These are phyloP conservation scores for Diospyros lotus DNA, from an alignment of 148 eudicot genomes.

Conservation along the genomic window DNA sequence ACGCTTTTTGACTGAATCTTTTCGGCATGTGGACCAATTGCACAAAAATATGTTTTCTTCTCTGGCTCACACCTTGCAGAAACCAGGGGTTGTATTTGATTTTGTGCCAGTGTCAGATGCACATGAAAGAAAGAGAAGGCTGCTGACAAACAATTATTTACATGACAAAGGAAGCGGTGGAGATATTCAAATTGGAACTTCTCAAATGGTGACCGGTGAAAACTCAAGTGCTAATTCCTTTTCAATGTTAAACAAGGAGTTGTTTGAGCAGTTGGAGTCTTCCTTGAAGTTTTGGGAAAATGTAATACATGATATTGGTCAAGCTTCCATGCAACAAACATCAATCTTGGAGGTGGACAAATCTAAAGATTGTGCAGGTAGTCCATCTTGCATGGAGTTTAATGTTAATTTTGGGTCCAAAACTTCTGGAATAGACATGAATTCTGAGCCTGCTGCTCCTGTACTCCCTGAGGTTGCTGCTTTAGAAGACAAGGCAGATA, in stretches of 20 bases:
- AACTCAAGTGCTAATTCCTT: constrained; percentile 29
- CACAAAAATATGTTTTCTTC: constrained; percentile 44
- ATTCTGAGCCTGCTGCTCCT: constrained; percentile 45
- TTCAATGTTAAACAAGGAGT: constrained; percentile 36
- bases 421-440: constrained; percentile 55
- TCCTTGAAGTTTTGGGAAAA: constrained; percentile 66
- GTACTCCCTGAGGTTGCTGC: constrained; percentile 22
- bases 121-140: constrained; percentile 70
- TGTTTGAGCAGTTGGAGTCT: constrained; percentile 56
- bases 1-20: constrained; percentile 38
- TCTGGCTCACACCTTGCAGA: constrained; percentile 42
- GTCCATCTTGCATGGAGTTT: constrained; percentile 64
- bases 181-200: constrained; percentile 23
- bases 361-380: constrained; percentile 45
- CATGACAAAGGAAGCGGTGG: constrained; percentile 32
- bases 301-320: constrained; percentile 29
- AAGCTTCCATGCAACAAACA: constrained; percentile 18
- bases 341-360: constrained; percentile 46
- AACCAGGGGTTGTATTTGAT: constrained; percentile 40
- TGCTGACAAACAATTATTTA: constrained; percentile 34
- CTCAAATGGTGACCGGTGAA: constrained; percentile 28
- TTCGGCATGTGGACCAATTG: constrained; percentile 40
- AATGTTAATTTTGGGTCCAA: constrained; percentile 38
- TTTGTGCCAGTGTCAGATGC: constrained; percentile 45
- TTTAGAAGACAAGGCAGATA: constrained; percentile 32